A percentile compares a stretch with the other conserved stretches of the same genome.
These are phyloP conservation scores for Nemania sp. DNA, from an alignment of 2,329 filamentous ascomycete genomes.

Conservation along the genomic window DNA sequence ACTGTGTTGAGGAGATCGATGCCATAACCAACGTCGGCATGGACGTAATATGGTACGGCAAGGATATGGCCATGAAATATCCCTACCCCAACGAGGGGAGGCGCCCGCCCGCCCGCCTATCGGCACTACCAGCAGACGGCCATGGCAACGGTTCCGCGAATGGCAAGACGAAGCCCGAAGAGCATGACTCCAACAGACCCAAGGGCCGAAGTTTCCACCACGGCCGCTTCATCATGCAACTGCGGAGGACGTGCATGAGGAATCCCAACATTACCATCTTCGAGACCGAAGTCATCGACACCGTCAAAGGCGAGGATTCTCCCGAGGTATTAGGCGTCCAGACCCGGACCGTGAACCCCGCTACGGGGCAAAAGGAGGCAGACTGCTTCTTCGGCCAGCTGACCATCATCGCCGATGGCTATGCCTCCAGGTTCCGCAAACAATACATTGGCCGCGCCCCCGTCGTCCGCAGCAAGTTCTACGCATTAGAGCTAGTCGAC, in stretches of 20 bases:
- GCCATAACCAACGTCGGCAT: conserved; percentile 83
- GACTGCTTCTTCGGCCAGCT: conserved; percentile 89
- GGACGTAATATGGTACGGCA: conserved; percentile 80
- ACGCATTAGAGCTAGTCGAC: conserved; percentile 89
- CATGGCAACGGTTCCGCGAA: conserved; percentile 38
- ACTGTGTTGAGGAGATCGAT: conserved; percentile 89
- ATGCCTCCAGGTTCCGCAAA: conserved; percentile 89
- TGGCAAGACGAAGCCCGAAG: conserved; percentile 32
- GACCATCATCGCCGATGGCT: conserved; percentile 90
- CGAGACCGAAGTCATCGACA: conserved; percentile 81
- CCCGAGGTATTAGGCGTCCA: conserved; percentile 83
- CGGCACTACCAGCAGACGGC: conserved; percentile 25
- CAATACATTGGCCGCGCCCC: conserved; percentile 70
- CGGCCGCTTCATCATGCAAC: conserved; percentile 84
- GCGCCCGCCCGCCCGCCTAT: conserved; percentile 16
- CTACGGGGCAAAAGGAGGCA: conserved; percentile 57
- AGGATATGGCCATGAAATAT: conserved; percentile 77
- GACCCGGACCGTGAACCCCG: conserved; percentile 65
- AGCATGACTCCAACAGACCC: conserved; percentile 50
- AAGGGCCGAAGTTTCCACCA: conserved; percentile 90
- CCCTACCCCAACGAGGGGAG: conserved; percentile 60
- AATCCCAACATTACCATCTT: conserved; percentile 87
- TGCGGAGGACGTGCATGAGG: conserved; percentile 73
- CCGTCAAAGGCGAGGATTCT: conserved; percentile 71
- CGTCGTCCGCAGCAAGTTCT: conserved; percentile 83